A percentile compares a stretch with the other conserved stretches of the same genome.
phyloP scores from a whole-genome alignment of 768 basidiomycete species.

The Leccinum boreale region DNA sequence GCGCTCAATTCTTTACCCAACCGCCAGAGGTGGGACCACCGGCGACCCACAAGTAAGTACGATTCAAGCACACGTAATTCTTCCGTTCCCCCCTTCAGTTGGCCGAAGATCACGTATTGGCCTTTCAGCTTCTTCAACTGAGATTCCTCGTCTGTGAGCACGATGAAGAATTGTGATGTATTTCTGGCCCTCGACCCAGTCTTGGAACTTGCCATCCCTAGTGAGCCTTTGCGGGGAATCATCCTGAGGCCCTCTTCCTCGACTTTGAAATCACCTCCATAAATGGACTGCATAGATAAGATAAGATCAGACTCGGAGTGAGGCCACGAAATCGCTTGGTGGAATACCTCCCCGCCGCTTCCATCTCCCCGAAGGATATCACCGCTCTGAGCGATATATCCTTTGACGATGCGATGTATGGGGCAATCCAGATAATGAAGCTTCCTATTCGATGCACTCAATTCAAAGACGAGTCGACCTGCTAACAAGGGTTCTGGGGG shows the following conservation, averaged over 20 bases:
- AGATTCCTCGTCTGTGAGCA: constrained; percentile 40
- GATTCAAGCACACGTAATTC: constrained; percentile 34
- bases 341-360: constrained; percentile 47
- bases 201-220: constrained; percentile 51
- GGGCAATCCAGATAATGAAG: constrained; percentile 42
- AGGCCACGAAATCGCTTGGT: background rate
- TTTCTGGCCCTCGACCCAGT: constrained; percentile 43
- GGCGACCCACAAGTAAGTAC: background rate
- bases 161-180: constrained; percentile 50
- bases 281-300: constrained; percentile 35
- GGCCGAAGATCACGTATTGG: constrained; percentile 46
- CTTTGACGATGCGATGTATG: constrained; percentile 46
- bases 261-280: constrained; percentile 48
- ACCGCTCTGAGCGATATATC: constrained; percentile 52
- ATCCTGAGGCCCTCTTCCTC: constrained; percentile 48
- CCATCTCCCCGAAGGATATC: constrained; percentile 53
- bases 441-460: constrained; percentile 43
- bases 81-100: constrained; percentile 31
- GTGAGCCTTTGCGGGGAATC: constrained; percentile 38
- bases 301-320: constrained; percentile 6
- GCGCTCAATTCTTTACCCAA: background rate
- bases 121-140: constrained; percentile 46
- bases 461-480: constrained; percentile 41
- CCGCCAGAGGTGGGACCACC: background rate
- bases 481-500: constrained; percentile 37